Percentiles rank a stretch among this genome's conserved stretches.
Conservation (phyloP, 352 stramenopile genomes). For the Globisporangium uncinulatum region DNA sequence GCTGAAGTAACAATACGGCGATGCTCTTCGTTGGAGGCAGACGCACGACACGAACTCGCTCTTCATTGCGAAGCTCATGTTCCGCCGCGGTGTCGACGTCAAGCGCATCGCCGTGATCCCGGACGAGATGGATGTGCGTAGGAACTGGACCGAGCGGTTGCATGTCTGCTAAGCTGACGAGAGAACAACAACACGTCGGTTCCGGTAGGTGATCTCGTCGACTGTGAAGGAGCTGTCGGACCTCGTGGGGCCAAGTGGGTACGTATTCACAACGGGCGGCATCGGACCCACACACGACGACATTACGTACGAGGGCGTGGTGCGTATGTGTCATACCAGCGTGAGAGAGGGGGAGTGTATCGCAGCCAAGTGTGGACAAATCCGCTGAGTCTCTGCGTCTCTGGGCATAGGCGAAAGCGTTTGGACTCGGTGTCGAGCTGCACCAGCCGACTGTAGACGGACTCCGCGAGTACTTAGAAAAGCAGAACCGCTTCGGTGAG, state of each 20-base stretch:
- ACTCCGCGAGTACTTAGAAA: conserved; percentile 36
- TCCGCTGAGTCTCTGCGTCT: too few species aligned
- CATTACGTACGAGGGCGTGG: conserved; percentile 84
- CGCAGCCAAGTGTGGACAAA: too few species aligned
- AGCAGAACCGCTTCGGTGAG: conserved; percentile 21
- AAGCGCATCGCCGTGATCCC: conserved; percentile 73
- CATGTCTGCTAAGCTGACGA: too few species aligned
- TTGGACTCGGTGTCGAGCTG: conserved; percentile 56
- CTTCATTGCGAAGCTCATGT: conserved; percentile 79
- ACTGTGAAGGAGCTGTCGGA: conserved; percentile 74
- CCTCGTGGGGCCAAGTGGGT: conserved; percentile 61
- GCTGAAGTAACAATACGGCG: too few species aligned
- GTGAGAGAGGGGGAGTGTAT: too few species aligned
- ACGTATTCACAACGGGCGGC: conserved; percentile 79
- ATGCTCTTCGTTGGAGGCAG: conserved; percentile 17
- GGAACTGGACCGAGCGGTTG: too few species aligned
- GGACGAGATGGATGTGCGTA: conserved; percentile 59
- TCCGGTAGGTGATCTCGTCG: conserved; percentile 46
- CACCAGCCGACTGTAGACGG: conserved; percentile 60
- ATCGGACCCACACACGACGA: conserved; percentile 85
- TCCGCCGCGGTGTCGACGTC: conserved; percentile 70
- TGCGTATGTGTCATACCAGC: too few species aligned
- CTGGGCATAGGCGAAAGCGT: too few species aligned
- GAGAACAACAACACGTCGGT: too few species aligned
- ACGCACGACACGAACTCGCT: conserved; percentile 84